A percentile compares a stretch with the other conserved stretches of the same genome.
Evolutionary conservation across 2,329 filamentous ascomycete genomes (phyloP).

Genomic region (Periconia sp.): DNA sequence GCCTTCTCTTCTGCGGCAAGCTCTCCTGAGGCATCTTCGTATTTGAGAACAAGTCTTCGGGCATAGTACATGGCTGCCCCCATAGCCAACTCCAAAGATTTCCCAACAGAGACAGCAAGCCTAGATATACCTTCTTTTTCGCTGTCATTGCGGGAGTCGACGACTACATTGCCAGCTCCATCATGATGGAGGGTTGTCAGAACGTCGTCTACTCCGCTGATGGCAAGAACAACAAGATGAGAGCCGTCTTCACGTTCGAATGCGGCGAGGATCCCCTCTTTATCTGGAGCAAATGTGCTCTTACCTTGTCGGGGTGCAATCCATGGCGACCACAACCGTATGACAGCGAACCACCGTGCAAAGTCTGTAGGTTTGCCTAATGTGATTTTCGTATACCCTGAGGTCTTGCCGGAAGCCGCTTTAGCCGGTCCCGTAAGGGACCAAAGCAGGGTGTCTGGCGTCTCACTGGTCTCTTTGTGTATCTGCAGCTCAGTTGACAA

Average conservation of each 20-base stretch:
- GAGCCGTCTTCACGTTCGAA: slow-evolving; percentile 73
- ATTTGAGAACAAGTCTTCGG: slow-evolving; percentile 61
- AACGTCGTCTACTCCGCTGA: slow-evolving; percentile 74
- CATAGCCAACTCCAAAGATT: slow-evolving; percentile 73
- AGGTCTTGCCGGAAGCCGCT: slow-evolving; percentile 59
- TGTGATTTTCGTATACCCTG: slow-evolving; percentile 57
- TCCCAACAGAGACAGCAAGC: slow-evolving; percentile 70
- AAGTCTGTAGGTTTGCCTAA: slow-evolving; percentile 67
- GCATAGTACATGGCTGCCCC: slow-evolving; percentile 86
- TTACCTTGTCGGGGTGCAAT: slow-evolving; percentile 84
- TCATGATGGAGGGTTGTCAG: slow-evolving; percentile 69
- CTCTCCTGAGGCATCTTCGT: slow-evolving; percentile 49
- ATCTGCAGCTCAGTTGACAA: slow-evolving; percentile 60
- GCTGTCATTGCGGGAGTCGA: slow-evolving; percentile 74
- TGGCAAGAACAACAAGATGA: slow-evolving; percentile 74
- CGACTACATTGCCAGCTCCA: slow-evolving; percentile 64
- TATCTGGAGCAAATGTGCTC: slow-evolving; percentile 66
- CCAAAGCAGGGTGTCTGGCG: slow-evolving; percentile 71
- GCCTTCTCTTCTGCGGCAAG: slow-evolving; percentile 51
- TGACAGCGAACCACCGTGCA: slow-evolving; percentile 78
- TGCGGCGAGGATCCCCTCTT: slow-evolving; percentile 75
- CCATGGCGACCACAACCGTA: slow-evolving; percentile 82
- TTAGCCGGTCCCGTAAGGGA: slow-evolving; percentile 60
- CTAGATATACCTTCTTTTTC: slow-evolving; percentile 56
- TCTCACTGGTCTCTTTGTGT: slow-evolving; percentile 62